Evolutionary conservation across 2,329 filamentous ascomycete genomes (phyloP).

Genomic region (Daldinia eschscholtzii): DNA sequence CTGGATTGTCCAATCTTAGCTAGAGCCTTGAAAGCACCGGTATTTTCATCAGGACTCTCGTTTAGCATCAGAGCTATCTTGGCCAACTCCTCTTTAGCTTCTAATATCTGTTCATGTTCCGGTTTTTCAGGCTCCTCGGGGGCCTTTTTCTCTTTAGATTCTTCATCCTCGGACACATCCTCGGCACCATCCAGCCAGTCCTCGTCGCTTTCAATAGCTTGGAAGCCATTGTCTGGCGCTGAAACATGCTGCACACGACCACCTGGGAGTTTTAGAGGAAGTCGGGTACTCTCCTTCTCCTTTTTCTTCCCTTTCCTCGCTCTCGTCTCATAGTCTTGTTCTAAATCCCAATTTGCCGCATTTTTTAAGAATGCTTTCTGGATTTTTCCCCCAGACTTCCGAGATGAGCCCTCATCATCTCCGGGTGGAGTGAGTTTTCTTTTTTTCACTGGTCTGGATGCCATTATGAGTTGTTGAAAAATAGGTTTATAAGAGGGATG

Average conservation of each 20-base stretch:
- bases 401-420: slow-evolving; percentile 58
- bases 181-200: slow-evolving; percentile 74
- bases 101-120: slow-evolving; percentile 81
- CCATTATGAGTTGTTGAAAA: slow-evolving; percentile 55
- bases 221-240: slow-evolving; percentile 69
- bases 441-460: slow-evolving; percentile 65
- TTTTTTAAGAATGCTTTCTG: slow-evolving; percentile 77
- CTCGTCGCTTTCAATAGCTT: slow-evolving; percentile 68
- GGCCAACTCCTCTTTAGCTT: slow-evolving; percentile 93
- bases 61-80: slow-evolving; percentile 84
- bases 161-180: slow-evolving; percentile 63
- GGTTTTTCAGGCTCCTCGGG: slow-evolving; percentile 74
- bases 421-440: slow-evolving; percentile 69
- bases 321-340: slow-evolving; percentile 88
- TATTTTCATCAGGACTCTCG: slow-evolving; percentile 93
- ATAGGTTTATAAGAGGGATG: slow-evolving; percentile 5
- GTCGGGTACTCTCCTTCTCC: slow-evolving; percentile 76
- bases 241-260: slow-evolving; percentile 75
- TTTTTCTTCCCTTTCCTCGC: slow-evolving; percentile 80
- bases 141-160: slow-evolving; percentile 49
- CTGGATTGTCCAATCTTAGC: slow-evolving; percentile 78
- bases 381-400: slow-evolving; percentile 54
- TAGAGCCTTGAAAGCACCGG: slow-evolving; percentile 81
- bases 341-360: slow-evolving; percentile 87
- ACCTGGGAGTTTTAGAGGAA: slow-evolving; percentile 89